Evolutionary conservation across 495 filamentous ascomycete genomes (phyloP).

Genomic region (Penicillium turbatum): DNA sequence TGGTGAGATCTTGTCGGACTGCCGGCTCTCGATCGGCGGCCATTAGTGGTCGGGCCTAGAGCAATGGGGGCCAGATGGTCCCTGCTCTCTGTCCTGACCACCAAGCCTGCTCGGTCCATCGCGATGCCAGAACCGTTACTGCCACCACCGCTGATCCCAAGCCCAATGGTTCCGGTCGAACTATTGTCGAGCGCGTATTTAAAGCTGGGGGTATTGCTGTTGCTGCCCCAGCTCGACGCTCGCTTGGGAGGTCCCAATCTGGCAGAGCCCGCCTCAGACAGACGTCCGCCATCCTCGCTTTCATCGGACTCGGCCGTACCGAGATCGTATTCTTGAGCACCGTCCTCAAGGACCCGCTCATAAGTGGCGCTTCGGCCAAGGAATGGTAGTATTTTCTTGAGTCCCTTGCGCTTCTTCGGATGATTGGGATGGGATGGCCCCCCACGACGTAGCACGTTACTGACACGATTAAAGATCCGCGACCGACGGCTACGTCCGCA

Average conservation of each 20-base stretch:
- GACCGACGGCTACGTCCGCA: constrained; percentile 68
- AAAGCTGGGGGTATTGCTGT: constrained; percentile 37
- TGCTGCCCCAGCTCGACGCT: constrained; percentile 37
- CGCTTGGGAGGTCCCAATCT: constrained; percentile 33
- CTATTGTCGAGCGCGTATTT: constrained; percentile 59
- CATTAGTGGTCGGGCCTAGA: constrained; percentile 42
- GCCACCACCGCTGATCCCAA: constrained; percentile 43
- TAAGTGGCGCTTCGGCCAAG: constrained; percentile 58
- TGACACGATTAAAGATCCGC: constrained; percentile 57
- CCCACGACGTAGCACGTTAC: constrained; percentile 45
- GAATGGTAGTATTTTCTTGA: constrained; percentile 50
- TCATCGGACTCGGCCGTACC: constrained; percentile 56
- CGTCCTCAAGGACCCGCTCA: constrained; percentile 83
- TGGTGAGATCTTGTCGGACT: constrained; percentile 44
- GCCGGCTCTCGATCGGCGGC: constrained; percentile 42
- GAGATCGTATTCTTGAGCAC: constrained; percentile 66
- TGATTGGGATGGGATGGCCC: constrained; percentile 50
- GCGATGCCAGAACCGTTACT: constrained; percentile 41
- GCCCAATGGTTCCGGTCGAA: constrained; percentile 43
- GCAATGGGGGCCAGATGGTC: constrained; percentile 57
- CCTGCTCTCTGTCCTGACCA: constrained; percentile 74
- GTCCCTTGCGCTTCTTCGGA: constrained; percentile 49
- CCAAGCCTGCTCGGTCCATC: constrained; percentile 70
- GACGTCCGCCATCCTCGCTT: constrained; percentile 41
- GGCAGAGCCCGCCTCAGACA: constrained; percentile 31